These are phyloP conservation scores for Phytophthora sansomeana DNA, from an alignment of 352 stramenopile species.

Conservation along the genomic window DNA sequence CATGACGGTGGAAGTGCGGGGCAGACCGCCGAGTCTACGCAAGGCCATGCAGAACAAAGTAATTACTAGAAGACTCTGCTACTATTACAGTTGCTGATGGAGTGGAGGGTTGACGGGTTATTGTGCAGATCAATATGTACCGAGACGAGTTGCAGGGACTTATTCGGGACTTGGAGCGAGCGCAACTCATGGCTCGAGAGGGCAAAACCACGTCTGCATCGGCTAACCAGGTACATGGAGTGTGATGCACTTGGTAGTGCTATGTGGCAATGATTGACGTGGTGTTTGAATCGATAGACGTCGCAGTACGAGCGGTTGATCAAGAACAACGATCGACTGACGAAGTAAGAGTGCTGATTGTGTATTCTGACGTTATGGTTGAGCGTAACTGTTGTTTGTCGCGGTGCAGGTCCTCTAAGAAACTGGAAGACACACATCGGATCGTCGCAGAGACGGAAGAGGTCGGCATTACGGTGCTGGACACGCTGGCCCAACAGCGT, in stretches of 20 bases:
- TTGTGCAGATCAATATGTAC: constrained; percentile 67
- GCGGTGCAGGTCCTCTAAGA: constrained; percentile 58
- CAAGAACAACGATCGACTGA: constrained; percentile 70
- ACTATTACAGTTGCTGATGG: background rate
- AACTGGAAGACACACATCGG: constrained; percentile 71
- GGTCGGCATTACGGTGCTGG: constrained; percentile 75
- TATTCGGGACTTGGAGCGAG: constrained; percentile 71
- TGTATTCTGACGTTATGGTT: background rate
- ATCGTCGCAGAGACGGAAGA: constrained; percentile 74
- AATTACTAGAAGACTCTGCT: too few relatives aligned
- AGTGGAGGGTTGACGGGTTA: background rate
- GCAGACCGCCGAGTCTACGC: constrained; percentile 58
- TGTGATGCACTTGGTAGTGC: background rate
- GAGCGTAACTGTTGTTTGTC: background rate
- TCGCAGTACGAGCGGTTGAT: constrained; percentile 78
- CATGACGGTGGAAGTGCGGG: constrained; percentile 81
- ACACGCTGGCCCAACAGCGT: constrained; percentile 73
- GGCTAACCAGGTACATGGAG: constrained; percentile 38
- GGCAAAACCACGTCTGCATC: constrained; percentile 36
- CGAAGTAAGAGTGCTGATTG: constrained; percentile 38
- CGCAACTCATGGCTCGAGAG: constrained; percentile 72
- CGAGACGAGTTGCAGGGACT: constrained; percentile 76
- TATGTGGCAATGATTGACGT: background rate
- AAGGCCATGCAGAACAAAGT: constrained; percentile 84
- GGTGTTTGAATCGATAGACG: constrained; percentile 27